Conservation (phyloP, 2,329 filamentous ascomycete species). For the Penicillium sp. region DNA sequence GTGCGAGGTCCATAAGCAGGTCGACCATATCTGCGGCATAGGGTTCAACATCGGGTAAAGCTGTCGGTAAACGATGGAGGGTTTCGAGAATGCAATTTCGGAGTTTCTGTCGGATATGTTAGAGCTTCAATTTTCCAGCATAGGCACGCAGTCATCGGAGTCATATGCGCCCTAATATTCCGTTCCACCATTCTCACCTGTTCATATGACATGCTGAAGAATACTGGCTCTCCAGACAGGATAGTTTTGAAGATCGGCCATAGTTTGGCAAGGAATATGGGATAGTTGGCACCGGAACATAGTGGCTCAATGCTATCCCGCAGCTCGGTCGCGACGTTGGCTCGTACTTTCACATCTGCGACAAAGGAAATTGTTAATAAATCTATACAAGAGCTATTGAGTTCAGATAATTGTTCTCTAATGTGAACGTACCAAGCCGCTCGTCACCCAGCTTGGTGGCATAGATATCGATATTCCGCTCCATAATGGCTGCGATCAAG, state of each 20-base stretch:
- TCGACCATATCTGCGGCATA: constrained; percentile 89
- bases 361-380: not conserved
- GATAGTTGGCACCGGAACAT: constrained; percentile 78
- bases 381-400: not conserved
- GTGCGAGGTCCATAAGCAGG: constrained; percentile 82
- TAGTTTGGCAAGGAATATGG: constrained; percentile 78
- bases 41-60: constrained; percentile 78
- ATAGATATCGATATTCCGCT: constrained; percentile 52
- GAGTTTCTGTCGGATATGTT: constrained; percentile 62
- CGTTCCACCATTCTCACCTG: constrained; percentile 57
- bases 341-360: constrained; percentile 76
- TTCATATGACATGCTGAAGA: constrained; percentile 85
- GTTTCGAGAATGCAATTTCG: constrained; percentile 94
- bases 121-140: not conserved
- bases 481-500: constrained; percentile 38
- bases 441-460: constrained; percentile 51
- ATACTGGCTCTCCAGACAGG: constrained; percentile 81
- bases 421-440: constrained; percentile 42
- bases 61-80: constrained; percentile 78
- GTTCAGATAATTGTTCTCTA: too few relatives aligned
- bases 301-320: constrained; percentile 84
- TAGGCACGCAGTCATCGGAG: not conserved
- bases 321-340: constrained; percentile 78
- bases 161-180: not conserved
- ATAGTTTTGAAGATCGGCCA: constrained; percentile 88